A percentile compares a stretch with the other conserved stretches of the same genome.
Conservation (phyloP, 2,329 filamentous ascomycete genomes). For the Calonectria henricotiae region DNA sequence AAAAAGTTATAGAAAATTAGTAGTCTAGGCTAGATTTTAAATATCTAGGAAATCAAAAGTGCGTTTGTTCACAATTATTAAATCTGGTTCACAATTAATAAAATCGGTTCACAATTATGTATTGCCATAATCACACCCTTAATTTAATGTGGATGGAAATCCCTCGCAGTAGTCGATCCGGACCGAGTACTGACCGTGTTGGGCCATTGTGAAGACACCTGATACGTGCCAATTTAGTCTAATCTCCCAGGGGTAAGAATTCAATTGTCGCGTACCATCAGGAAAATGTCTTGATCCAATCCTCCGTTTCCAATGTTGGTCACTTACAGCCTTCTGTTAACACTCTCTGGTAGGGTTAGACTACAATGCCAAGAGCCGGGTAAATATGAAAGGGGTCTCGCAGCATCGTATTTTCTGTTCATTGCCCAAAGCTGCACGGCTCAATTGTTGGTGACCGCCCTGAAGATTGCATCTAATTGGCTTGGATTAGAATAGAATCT, state of each 20-base stretch:
- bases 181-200: neutral
- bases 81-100: too few relatives aligned
- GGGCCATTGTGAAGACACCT: neutral
- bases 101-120: too few relatives aligned
- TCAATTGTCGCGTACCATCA: neutral
- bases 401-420: neutral
- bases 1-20: too few relatives aligned
- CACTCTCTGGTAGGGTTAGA: too few relatives aligned
- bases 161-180: neutral
- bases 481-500: neutral
- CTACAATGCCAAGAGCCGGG: neutral
- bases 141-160: neutral
- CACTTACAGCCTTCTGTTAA: neutral
- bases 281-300: neutral
- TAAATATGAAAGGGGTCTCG: neutral
- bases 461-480: neutral
- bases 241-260: neutral
- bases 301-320: neutral
- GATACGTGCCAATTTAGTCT: neutral
- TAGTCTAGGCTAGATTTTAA: too few relatives aligned
- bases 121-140: neutral
- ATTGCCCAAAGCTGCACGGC: neutral
- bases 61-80: too few relatives aligned
- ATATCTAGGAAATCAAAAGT: too few relatives aligned
- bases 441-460: neutral